These are phyloP conservation scores for Rickenella mellea DNA, from an alignment of 768 basidiomycete genomes.

Conservation along the genomic window DNA sequence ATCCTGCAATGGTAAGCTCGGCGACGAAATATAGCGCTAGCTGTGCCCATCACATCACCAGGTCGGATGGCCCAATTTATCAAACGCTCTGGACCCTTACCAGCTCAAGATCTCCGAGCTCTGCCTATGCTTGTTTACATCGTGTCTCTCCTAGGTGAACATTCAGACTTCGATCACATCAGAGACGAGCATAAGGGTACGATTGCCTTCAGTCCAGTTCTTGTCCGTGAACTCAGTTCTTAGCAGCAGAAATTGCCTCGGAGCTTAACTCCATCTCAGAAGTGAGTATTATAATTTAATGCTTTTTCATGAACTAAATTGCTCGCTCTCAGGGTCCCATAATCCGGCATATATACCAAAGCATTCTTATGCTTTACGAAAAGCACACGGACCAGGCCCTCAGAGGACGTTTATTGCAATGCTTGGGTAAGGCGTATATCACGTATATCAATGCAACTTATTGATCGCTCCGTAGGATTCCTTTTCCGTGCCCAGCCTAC, in stretches of 20 bases:
- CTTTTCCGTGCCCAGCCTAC: constrained; percentile 88
- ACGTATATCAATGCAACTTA: constrained; percentile 1
- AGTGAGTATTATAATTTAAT: constrained; percentile 22
- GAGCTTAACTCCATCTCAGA: constrained; percentile 50
- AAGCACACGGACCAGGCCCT: constrained; percentile 50
- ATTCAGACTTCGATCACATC: constrained; percentile 80
- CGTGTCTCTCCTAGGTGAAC: constrained; percentile 75
- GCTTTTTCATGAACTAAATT: background rate
- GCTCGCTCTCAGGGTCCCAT: constrained; percentile 46
- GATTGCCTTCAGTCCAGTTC: constrained; percentile 20
- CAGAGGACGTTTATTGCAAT: constrained; percentile 70
- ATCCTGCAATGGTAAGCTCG: constrained; percentile 66
- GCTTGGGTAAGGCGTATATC: constrained; percentile 51
- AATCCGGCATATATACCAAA: constrained; percentile 73
- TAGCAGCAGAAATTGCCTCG: constrained; percentile 21
- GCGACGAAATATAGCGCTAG: background rate
- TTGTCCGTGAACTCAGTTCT: background rate
- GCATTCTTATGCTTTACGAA: constrained; percentile 62
- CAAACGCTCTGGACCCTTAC: constrained; percentile 32
- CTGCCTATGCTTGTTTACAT: constrained; percentile 75
- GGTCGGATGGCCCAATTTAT: constrained; percentile 57
- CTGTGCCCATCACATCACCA: constrained; percentile 15
- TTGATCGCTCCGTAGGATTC: constrained; percentile 48
- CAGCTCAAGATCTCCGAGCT: constrained; percentile 39
- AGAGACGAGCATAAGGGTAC: constrained; percentile 51